phyloP scores from a whole-genome alignment of 2,329 filamentous ascomycete species.

The Stachybotrys elegans region DNA sequence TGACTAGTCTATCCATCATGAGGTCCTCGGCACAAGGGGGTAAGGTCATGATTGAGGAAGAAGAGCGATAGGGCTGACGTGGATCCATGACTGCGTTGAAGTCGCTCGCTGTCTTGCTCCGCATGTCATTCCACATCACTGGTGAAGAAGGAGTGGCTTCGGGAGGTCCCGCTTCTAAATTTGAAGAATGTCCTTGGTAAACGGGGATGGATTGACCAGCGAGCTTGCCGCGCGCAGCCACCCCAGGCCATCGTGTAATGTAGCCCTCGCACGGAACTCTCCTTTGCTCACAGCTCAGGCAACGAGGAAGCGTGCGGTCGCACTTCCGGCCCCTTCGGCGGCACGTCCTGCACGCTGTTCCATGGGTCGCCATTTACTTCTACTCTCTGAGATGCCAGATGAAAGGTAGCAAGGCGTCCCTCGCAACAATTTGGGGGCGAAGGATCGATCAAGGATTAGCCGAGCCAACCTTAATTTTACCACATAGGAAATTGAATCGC shows the following conservation, averaged over 20 bases:
- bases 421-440: too few species aligned
- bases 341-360: slow-evolving; percentile 5
- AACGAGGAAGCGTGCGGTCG: slow-evolving; percentile 5
- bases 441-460: too few species aligned
- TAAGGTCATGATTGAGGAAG: neutral
- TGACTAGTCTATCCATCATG: neutral
- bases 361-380: too few species aligned
- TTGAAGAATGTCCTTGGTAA: neutral
- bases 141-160: too few species aligned
- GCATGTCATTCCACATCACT: neutral
- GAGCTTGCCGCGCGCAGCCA: slow-evolving; percentile 5
- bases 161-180: too few species aligned
- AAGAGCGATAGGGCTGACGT: neutral
- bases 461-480: too few species aligned
- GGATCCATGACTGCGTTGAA: neutral
- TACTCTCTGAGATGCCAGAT: too few species aligned
- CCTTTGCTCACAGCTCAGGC: slow-evolving; percentile 1
- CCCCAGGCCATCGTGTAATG: slow-evolving; percentile 5
- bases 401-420: too few species aligned
- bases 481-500: too few species aligned
- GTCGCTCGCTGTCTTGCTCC: neutral
- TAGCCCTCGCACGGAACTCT: slow-evolving; percentile 4
- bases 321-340: slow-evolving; percentile 6
- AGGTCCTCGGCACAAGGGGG: neutral
- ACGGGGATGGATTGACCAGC: slow-evolving; percentile 3